Conservation (phyloP, 2,329 filamentous ascomycete genomes). For the Pseudocercospora musae region DNA sequence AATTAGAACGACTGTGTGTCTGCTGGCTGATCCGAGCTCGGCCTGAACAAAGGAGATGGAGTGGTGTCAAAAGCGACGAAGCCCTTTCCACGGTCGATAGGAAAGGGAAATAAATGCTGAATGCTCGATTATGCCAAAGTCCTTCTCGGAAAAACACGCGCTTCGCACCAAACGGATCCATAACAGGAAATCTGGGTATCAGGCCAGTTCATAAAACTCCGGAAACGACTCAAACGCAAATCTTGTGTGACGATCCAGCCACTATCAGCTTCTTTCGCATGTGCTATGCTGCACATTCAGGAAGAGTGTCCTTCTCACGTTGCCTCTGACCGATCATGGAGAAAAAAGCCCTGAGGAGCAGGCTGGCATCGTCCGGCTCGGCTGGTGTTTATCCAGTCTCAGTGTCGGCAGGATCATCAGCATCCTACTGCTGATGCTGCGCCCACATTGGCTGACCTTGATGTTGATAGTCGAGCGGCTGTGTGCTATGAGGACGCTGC, state of each 20-base stretch:
- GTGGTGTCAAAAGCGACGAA: conserved; percentile 13
- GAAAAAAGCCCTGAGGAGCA: background rate
- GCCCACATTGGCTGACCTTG: conserved; percentile 59
- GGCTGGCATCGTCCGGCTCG: background rate
- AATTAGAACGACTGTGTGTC: conserved; percentile 17
- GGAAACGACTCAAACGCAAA: conserved; percentile 23
- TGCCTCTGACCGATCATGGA: background rate
- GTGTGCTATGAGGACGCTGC: conserved; percentile 69
- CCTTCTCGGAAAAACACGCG: conserved; percentile 15
- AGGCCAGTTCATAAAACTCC: conserved; percentile 26
- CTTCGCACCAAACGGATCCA: conserved; percentile 19
- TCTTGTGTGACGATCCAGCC: background rate
- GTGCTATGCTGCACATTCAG: no score
- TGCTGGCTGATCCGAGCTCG: conserved; percentile 6
- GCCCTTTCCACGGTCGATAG: conserved; percentile 16
- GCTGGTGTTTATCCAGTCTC: background rate
- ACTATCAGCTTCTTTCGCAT: background rate
- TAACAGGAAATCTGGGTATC: conserved; percentile 26
- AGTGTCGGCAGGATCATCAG: conserved; percentile 5
- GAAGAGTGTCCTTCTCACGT: no score
- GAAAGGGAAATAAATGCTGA: conserved; percentile 3
- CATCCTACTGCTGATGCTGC: conserved; percentile 32
- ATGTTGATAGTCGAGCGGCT: conserved; percentile 58
- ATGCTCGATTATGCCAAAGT: conserved; percentile 14
- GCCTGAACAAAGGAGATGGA: conserved; percentile 22